These are phyloP conservation scores for Garcia nutans DNA, from an alignment of 345 rosid genomes.

Conservation along the genomic window DNA sequence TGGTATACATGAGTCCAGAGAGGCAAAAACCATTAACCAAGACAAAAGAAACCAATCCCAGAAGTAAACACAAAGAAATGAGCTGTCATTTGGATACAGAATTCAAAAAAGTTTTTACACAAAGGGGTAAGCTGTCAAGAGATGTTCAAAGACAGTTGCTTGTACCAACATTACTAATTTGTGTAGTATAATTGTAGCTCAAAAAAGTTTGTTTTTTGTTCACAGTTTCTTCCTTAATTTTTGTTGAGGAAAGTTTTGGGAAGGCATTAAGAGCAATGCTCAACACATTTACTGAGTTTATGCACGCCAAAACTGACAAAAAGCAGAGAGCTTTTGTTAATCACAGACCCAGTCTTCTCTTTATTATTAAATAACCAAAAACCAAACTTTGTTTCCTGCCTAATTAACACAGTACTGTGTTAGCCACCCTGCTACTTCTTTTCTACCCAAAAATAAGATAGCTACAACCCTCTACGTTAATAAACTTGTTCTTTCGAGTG, in stretches of 20 bases:
- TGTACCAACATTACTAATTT: constrained; percentile 12
- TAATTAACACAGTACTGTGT: constrained; percentile 20
- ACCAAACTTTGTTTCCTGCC: constrained; percentile 26
- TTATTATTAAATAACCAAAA: constrained; percentile 25
- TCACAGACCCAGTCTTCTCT: neutral
- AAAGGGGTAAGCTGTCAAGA: constrained; percentile 9
- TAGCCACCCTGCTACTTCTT: neutral
- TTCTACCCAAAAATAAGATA: neutral
- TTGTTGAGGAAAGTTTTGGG: constrained; percentile 19
- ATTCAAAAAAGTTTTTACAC: constrained; percentile 4
- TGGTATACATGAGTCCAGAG: constrained; percentile 23
- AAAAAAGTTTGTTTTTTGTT: neutral
- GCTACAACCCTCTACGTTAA: too few relatives aligned
- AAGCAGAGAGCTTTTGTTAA: constrained; percentile 25
- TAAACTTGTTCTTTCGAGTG: too few relatives aligned
- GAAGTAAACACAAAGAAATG: constrained; percentile 23
- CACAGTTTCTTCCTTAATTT: constrained; percentile 13
- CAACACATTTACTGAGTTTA: constrained; percentile 34
- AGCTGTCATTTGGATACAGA: constrained; percentile 22
- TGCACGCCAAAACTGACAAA: constrained; percentile 56
- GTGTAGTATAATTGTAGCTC: neutral
- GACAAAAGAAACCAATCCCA: constrained; percentile 16
- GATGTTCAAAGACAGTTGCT: constrained; percentile 15
- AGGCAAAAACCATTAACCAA: constrained; percentile 13
- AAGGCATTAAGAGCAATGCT: constrained; percentile 22